Base-by-base conservation (phyloP, 192 early-diverging fungal genomes). In the Rhizophlyctis rosea region DNA sequence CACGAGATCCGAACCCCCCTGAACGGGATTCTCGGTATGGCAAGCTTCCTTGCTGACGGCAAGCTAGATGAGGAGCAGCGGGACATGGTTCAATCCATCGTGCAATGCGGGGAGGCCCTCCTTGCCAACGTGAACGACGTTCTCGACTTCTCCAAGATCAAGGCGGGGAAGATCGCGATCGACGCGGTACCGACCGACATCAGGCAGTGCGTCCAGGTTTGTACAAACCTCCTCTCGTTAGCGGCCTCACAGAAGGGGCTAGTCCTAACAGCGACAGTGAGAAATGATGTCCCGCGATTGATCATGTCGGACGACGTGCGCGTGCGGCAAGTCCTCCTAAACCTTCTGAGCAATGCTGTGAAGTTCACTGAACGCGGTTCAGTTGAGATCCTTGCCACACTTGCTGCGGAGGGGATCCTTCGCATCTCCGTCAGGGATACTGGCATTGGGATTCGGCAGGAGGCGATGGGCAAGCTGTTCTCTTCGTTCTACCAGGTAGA, bases 401-500 rank as follows among this genome's bases (percentile, higher is more conserved):
- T 13, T 0, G 1, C 2, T 11, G 24, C 29, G 24, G 25, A 33
- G 4, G 47, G 1, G 18, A 33, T 16, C 36, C 70, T 93, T 5
- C 75, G 81, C 49, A 79, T 93, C 47, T 81, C 81, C 55, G 90
- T 94, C 39, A 69, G 68, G 25, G 92, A 94, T 55, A 89, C 89
- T 4, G 92, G 92, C 34, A 94, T 94, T 33, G 92, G 92, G 23
- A 91, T 94, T 62, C 77, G 84, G 36, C 83, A 82, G 57, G 90
- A 94, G 51, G 87, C 88, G 57, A 73, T 85, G 34, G 67, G 79
- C 35, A 71, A 86, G 18, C 80, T 94, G 21, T 94, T 94, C 66
- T 87, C 89, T 33, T 86, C 82, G 21, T 94, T 91, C 73, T 76
- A 82, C 36, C 92, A 94, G 68, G 90, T 89, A 1, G 92, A 94